Conservation (phyloP, 305 asterid genomes). For the Petunia hybrid region DNA sequence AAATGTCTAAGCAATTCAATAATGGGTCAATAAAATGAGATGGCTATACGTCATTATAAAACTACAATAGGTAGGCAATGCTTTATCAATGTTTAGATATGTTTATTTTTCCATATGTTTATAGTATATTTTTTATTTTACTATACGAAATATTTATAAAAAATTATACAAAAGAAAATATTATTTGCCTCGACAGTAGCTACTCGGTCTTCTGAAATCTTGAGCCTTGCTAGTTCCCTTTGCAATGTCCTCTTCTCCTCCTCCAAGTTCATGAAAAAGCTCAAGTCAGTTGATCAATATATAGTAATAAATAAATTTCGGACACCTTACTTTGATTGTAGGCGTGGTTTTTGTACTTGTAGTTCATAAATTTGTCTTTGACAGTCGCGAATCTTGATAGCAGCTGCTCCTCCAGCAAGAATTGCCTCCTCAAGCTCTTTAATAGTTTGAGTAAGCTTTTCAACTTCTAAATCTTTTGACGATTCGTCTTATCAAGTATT, state of each 20-base stretch:
- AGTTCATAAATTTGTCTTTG: constrained; percentile 71
- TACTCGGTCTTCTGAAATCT: constrained; percentile 81
- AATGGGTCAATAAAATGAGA: too few species aligned
- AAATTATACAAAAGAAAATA: too few species aligned
- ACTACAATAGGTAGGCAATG: too few species aligned
- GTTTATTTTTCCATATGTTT: too few species aligned
- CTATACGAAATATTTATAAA: too few species aligned
- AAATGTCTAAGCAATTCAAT: too few species aligned
- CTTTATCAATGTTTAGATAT: too few species aligned
- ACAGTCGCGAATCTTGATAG: constrained; percentile 77
- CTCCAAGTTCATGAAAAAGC: constrained; percentile 44
- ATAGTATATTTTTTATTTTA: too few species aligned
- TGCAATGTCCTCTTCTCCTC: constrained; percentile 91
- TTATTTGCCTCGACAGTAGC: constrained; percentile 79
- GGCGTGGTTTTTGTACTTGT: constrained; percentile 50
- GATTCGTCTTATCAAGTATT: constrained; percentile 77
- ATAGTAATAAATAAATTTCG: neutral
- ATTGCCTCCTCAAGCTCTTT: constrained; percentile 90
- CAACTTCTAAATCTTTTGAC: constrained; percentile 87
- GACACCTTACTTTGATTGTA: neutral
- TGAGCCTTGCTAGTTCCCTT: constrained; percentile 87
- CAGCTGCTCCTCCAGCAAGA: constrained; percentile 90
- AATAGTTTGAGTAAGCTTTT: constrained; percentile 87
- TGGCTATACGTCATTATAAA: too few species aligned
- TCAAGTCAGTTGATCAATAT: neutral